These are phyloP conservation scores for Amanita subjunquillea DNA, from an alignment of 768 basidiomycete species.

Conservation along the genomic window DNA sequence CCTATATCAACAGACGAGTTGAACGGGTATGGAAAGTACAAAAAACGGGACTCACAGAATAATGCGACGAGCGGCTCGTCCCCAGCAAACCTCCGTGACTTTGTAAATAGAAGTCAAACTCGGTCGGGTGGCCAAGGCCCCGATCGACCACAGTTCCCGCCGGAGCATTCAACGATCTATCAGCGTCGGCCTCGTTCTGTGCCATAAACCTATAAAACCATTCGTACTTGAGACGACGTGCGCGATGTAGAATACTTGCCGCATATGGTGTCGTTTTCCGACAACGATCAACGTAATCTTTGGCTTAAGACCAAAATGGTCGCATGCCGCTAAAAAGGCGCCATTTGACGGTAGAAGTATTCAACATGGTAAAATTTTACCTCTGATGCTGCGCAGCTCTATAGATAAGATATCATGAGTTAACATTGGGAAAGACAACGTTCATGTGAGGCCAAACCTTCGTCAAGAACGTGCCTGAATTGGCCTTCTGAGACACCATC, in stretches of 20 bases:
- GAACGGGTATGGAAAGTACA: not conserved
- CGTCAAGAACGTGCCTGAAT: conserved; percentile 39
- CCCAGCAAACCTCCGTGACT: conserved; percentile 72
- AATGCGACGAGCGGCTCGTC: conserved; percentile 47
- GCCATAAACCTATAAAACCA: conserved; percentile 21
- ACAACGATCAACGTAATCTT: conserved; percentile 74
- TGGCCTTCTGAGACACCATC: conserved; percentile 45
- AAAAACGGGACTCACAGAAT: conserved; percentile 25
- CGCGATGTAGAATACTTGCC: conserved; percentile 14
- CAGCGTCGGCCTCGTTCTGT: conserved; percentile 28
- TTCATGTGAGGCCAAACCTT: conserved; percentile 24
- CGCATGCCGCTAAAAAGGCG: conserved; percentile 47
- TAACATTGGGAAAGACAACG: conserved; percentile 7
- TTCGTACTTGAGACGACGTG: not conserved
- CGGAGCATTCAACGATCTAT: conserved; percentile 61
- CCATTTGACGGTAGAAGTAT: not conserved
- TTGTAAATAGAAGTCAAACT: conserved; percentile 72
- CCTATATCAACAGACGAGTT: conserved; percentile 14
- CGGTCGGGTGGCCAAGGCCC: conserved; percentile 58
- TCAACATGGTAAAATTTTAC: conserved; percentile 21
- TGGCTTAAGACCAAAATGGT: conserved; percentile 42
- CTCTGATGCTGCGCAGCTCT: conserved; percentile 53
- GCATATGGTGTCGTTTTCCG: conserved; percentile 66
- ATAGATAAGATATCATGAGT: not conserved
- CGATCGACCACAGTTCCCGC: conserved; percentile 74